Percentiles rank a stretch among this genome's conserved stretches.
Conservation (phyloP, 2,329 filamentous ascomycete species). For the Macrophomina pseudophaseolina region DNA sequence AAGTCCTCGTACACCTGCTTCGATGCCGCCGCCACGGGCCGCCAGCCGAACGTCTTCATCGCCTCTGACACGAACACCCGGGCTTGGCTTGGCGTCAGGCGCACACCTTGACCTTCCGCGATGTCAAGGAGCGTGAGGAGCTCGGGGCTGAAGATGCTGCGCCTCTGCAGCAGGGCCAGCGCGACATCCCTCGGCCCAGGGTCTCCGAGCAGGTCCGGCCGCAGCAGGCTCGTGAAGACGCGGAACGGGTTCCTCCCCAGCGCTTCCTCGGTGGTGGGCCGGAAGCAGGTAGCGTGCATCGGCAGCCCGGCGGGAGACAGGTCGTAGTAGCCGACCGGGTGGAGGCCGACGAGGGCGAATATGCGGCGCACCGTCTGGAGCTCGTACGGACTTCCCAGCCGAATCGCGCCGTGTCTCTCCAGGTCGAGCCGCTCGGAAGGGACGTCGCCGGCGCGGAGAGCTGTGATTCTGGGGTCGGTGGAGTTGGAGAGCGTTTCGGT, state of each 20-base stretch:
- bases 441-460: conserved; percentile 23
- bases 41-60: conserved; percentile 57
- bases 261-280: conserved; percentile 44
- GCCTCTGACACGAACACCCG: conserved; percentile 50
- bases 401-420: conserved; percentile 56
- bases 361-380: conserved; percentile 51
- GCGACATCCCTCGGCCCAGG: conserved; percentile 41
- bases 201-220: conserved; percentile 49
- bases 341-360: conserved; percentile 55
- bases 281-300: conserved; percentile 59
- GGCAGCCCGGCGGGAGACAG: conserved; percentile 54
- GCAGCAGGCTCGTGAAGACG: conserved; percentile 49
- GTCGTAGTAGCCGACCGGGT: conserved; percentile 60
- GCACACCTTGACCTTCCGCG: conserved; percentile 38
- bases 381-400: conserved; percentile 54
- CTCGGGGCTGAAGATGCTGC: conserved; percentile 49
- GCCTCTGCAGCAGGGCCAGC: conserved; percentile 39
- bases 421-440: conserved; percentile 36
- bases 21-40: conserved; percentile 47
- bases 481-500: not conserved
- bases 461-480: not conserved
- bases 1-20: conserved; percentile 51
- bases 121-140: conserved; percentile 38
- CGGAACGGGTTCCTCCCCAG: conserved; percentile 54
- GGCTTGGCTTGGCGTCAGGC: conserved; percentile 39